These are phyloP conservation scores for Starmerella bombicola DNA, from an alignment of 805 yeast genomes.

Conservation along the genomic window DNA sequence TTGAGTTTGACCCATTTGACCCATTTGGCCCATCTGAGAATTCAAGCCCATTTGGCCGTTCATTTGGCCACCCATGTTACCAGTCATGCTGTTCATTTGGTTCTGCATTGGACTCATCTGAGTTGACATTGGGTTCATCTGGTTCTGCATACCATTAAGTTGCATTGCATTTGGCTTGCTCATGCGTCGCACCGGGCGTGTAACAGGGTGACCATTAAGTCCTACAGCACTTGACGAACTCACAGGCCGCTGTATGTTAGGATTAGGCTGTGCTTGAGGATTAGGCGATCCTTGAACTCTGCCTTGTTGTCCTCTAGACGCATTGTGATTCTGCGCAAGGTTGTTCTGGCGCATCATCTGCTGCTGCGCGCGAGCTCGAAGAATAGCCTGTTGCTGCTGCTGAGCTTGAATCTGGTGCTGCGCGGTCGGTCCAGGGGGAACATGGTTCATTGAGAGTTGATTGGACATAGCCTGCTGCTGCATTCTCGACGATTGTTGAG, in stretches of 20 bases:
- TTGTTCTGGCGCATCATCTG: conserved; percentile 1
- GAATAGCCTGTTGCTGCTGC: conserved; percentile 17
- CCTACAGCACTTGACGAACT: conserved; percentile 10
- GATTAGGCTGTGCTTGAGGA: too few species aligned
- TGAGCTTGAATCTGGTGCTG: conserved; percentile 23
- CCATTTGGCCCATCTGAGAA: too few species aligned
- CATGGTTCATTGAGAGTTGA: conserved; percentile 11
- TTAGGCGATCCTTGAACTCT: too few species aligned
- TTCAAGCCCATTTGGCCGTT: too few species aligned
- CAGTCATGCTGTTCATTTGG: too few species aligned
- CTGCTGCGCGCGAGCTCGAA: conserved; percentile 17
- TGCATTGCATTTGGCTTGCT: not conserved
- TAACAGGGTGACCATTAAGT: not conserved
- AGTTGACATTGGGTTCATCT: too few species aligned
- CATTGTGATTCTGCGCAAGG: not conserved
- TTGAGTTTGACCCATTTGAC: conserved; percentile 2
- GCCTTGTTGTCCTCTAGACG: not conserved
- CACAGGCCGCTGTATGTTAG: conserved; percentile 4
- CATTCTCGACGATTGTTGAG: conserved; percentile 5
- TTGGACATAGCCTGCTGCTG: conserved; percentile 5
- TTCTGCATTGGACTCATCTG: too few species aligned
- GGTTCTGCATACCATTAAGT: too few species aligned
- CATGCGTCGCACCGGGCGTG: not conserved
- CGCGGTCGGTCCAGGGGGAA: conserved; percentile 21
- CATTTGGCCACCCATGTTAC: not conserved